Evolutionary conservation across 805 yeast genomes (phyloP).

Genomic region (Pichia pseudocactophila): DNA sequence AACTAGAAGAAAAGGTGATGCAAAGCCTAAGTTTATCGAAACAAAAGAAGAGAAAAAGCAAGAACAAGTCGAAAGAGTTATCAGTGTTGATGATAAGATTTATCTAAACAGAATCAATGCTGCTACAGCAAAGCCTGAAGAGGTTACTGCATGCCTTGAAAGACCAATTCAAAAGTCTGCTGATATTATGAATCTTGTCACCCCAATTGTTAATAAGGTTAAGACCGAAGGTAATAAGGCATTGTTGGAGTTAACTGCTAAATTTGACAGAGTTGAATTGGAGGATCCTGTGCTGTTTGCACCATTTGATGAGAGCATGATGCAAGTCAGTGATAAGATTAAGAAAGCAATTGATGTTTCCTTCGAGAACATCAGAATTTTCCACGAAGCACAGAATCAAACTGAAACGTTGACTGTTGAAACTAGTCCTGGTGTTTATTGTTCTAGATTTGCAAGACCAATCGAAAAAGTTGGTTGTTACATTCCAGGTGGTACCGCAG

Average conservation of each 20-base stretch:
- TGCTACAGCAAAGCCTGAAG: constrained; percentile 31
- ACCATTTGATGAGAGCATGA: constrained; percentile 75
- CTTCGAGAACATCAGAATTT: constrained; percentile 76
- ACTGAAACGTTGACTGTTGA: constrained; percentile 69
- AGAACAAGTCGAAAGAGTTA: constrained; percentile 15
- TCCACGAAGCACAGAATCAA: constrained; percentile 90
- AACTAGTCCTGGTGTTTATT: constrained; percentile 87
- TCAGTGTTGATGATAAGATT: constrained; percentile 31
- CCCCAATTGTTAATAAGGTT: constrained; percentile 80
- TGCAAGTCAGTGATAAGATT: constrained; percentile 65
- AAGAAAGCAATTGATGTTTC: constrained; percentile 83
- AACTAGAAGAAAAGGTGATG: constrained; percentile 92
- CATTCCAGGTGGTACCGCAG: constrained; percentile 98
- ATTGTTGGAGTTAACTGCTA: constrained; percentile 77
- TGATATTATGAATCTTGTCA: constrained; percentile 85
- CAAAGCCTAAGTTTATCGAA: constrained; percentile 66
- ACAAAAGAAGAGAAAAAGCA: constrained; percentile 8
- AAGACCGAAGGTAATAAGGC: constrained; percentile 77
- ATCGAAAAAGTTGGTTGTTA: constrained; percentile 92
- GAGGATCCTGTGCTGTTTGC: constrained; percentile 69
- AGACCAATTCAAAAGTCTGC: constrained; percentile 96
- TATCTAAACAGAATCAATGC: constrained; percentile 43
- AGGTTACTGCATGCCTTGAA: constrained; percentile 54
- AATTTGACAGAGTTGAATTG: constrained; percentile 79
- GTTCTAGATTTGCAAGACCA: constrained; percentile 93